Percentiles rank a stretch among this genome's conserved stretches.
Conservation (phyloP, 148 eudicot genomes). For the Chenopodium suecicum region DNA sequence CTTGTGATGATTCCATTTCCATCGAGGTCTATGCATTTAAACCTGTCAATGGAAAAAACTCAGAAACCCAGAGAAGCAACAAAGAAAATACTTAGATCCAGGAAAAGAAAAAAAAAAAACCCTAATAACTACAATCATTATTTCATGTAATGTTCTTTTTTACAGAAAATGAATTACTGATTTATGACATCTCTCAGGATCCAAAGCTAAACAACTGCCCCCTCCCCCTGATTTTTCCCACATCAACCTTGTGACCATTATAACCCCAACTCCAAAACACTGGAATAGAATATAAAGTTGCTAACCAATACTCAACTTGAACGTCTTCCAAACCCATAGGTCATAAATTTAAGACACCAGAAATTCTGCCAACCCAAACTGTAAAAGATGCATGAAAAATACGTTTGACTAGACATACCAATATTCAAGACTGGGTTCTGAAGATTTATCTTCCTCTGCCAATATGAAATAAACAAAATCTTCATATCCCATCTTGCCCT, state of each 20-base stretch:
- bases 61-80: background rate
- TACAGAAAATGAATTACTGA: background rate
- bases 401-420: constrained; percentile 48
- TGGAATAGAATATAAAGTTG: background rate
- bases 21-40: constrained; percentile 95
- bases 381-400: constrained; percentile 1
- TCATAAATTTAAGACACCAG: background rate
- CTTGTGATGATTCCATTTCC: constrained; percentile 82
- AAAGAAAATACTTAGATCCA: background rate
- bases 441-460: constrained; percentile 94
- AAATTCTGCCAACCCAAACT: background rate
- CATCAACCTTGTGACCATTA: background rate
- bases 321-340: background rate
- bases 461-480: constrained; percentile 95
- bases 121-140: background rate
- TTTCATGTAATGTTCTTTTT: background rate
- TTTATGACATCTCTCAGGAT: background rate
- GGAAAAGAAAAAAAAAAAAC: background rate
- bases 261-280: background rate
- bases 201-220: background rate
- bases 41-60: constrained; percentile 48
- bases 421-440: constrained; percentile 94
- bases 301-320: background rate
- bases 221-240: background rate
- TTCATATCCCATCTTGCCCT: constrained; percentile 98